Evolutionary conservation across 768 basidiomycete species (phyloP), one percentile per base, ranked within the genome.

Genomic region (Termitomyces heimii): DNA sequence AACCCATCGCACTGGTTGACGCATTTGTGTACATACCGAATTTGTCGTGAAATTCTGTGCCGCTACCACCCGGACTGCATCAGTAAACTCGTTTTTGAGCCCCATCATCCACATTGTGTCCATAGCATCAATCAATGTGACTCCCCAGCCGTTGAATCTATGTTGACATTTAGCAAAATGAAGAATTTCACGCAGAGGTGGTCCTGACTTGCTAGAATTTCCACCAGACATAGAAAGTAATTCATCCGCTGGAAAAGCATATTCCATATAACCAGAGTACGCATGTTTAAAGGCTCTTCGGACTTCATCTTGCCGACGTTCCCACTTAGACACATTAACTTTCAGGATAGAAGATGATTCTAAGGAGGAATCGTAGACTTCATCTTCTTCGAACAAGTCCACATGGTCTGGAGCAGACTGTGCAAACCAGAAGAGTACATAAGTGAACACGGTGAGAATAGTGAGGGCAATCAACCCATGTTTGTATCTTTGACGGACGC

Each of bases 51-150:
- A 84, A 18, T 74, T 74, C 47, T 73, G 69, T n/a, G 74, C 70
- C 13, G 73, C 72, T 22, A 86, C 72, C 37, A 75, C 72, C 9
- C 77, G 73, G 2, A 89, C 66, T 1, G 84, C 83, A 1, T 81
- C 73, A 37, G 77, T 66, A 63, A 90, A 92, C 61, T 92, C 83
- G 0, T 84, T 77, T 26, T 81, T 71, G n/a, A 93, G 73, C 6
- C 80, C 89, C 83, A 93, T 86, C 43, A 94, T 77, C 73, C 85
- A 82, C 76, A 95, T 83, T 1, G 89, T 89, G 64, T 92, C 89
- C 39, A 94, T 74, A 0, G 88, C 82, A 62, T 94, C 93, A 51
- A 91, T 75, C 45, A 92, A 70, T 5, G 86, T 83, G 13, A 88
- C 76, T 12, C 59, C 76, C 82, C 87, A 77, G n/a, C 73, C 74